Conservation (phyloP, 371 early-diverging fungal genomes). For the Mortierella sp. region DNA sequence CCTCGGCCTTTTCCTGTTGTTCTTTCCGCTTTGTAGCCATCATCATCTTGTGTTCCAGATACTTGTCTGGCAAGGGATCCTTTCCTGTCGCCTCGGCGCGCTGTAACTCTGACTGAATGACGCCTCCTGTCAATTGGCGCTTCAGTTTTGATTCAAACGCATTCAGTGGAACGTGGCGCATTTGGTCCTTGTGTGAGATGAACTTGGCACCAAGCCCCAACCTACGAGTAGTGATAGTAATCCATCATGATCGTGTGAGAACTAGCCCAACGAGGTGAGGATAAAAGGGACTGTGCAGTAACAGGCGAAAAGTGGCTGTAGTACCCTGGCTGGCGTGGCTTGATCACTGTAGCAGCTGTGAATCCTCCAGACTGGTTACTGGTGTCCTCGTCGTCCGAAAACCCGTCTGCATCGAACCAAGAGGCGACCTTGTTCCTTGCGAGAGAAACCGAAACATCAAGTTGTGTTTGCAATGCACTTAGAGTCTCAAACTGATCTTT, state of each 20-base stretch:
- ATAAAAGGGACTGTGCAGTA: too few species aligned
- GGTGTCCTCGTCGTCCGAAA: constrained; percentile 40
- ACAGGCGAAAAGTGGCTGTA: too few species aligned
- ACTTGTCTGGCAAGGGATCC: constrained; percentile 55
- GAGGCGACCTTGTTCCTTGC: constrained; percentile 44
- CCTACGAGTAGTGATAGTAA: constrained; percentile 35
- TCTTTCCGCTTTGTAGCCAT: constrained; percentile 49
- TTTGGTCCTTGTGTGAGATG: constrained; percentile 66
- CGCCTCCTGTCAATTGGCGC: constrained; percentile 52
- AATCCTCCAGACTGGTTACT: constrained; percentile 13
- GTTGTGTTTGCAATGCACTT: constrained; percentile 39
- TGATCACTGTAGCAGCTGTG: constrained; percentile 23
- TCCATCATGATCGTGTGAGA: neutral
- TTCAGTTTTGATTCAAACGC: constrained; percentile 52
- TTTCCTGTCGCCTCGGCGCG: constrained; percentile 62
- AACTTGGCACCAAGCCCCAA: constrained; percentile 70
- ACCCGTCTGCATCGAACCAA: constrained; percentile 42
- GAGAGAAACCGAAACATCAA: constrained; percentile 50
- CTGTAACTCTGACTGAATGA: constrained; percentile 52
- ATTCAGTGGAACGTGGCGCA: constrained; percentile 55
- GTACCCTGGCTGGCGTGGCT: constrained; percentile 51
- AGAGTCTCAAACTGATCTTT: constrained; percentile 47
- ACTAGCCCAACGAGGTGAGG: too few species aligned
- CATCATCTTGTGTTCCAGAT: constrained; percentile 46
- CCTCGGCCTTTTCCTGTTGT: constrained; percentile 40